Percentiles rank a stretch among this genome's conserved stretches.
These are phyloP conservation scores for Mycena leptocephala DNA, from an alignment of 768 basidiomycete genomes.

Conservation along the genomic window DNA sequence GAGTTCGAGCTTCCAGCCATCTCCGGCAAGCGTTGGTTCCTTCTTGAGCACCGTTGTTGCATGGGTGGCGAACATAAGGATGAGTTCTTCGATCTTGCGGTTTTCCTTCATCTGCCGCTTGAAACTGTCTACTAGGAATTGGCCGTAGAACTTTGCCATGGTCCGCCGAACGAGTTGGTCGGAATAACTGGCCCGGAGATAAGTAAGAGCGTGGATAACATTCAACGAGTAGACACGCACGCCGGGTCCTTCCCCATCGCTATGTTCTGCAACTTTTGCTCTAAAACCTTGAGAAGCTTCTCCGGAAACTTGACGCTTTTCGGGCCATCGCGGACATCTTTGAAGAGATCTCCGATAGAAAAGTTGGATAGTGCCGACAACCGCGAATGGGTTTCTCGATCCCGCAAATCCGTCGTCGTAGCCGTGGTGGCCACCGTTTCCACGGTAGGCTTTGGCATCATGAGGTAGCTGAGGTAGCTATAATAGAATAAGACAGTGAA, in stretches of 20 bases:
- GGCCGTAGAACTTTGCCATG: conserved; percentile 94
- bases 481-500: conserved; percentile 14
- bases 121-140: conserved; percentile 89
- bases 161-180: conserved; percentile 93
- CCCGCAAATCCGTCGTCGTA: conserved; percentile 50
- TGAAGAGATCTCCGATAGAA: conserved; percentile 85
- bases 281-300: conserved; percentile 92
- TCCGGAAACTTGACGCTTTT: conserved; percentile 96
- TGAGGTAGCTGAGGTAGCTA: conserved; percentile 83
- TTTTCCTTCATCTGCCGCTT: conserved; percentile 95
- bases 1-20: conserved; percentile 94
- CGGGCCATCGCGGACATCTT: conserved; percentile 82
- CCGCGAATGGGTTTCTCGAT: conserved; percentile 79
- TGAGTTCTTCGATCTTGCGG: conserved; percentile 97
- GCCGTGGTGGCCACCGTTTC: conserved; percentile 54
- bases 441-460: conserved; percentile 72
- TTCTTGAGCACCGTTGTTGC: conserved; percentile 92
- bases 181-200: conserved; percentile 74
- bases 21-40: conserved; percentile 86
- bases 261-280: conserved; percentile 91
- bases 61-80: conserved; percentile 95
- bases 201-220: background rate
- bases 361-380: conserved; percentile 80
- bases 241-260: conserved; percentile 93
- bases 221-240: conserved; percentile 65